Evolutionary conservation across 139 green algal species (phyloP).

Genomic region (Coelastrella sp.): DNA sequence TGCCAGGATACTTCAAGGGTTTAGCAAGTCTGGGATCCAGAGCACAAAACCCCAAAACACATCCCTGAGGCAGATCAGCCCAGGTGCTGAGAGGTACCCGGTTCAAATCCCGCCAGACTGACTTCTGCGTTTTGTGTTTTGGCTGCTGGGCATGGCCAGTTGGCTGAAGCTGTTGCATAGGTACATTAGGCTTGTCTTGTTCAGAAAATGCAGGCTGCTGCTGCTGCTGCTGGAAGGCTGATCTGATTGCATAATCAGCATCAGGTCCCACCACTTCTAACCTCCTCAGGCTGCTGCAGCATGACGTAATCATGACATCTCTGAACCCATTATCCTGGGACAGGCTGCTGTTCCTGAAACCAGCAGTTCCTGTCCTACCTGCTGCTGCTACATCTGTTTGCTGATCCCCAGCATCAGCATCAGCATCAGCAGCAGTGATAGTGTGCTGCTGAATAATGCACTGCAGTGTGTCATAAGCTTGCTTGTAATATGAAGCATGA

Average conservation of each 20-base stretch:
- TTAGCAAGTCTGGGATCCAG: constrained; percentile 45
- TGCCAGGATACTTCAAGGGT: constrained; percentile 1
- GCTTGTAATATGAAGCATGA: constrained; percentile 51
- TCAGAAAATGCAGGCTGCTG: background rate
- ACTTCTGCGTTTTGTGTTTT: background rate
- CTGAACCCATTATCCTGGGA: background rate
- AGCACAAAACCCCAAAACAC: constrained; percentile 45
- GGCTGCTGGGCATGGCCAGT: background rate
- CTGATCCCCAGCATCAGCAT: background rate
- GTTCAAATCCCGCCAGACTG: constrained; percentile 4
- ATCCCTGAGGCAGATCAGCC: constrained; percentile 35
- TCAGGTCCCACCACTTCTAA: constrained; percentile 49
- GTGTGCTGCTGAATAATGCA: background rate
- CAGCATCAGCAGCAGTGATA: background rate
- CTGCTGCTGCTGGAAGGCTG: constrained; percentile 21
- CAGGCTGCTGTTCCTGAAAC: background rate
- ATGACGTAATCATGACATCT: constrained; percentile 27
- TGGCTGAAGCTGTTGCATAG: too few species aligned
- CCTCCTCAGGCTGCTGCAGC: constrained; percentile 48
- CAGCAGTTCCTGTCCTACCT: background rate
- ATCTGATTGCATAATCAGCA: constrained; percentile 28
- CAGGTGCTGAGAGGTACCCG: background rate
- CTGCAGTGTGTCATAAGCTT: constrained; percentile 31
- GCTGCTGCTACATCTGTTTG: background rate
- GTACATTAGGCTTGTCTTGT: too few species aligned